Conservation (phyloP, 306 rosid genomes). For the Medicago arabica region DNA sequence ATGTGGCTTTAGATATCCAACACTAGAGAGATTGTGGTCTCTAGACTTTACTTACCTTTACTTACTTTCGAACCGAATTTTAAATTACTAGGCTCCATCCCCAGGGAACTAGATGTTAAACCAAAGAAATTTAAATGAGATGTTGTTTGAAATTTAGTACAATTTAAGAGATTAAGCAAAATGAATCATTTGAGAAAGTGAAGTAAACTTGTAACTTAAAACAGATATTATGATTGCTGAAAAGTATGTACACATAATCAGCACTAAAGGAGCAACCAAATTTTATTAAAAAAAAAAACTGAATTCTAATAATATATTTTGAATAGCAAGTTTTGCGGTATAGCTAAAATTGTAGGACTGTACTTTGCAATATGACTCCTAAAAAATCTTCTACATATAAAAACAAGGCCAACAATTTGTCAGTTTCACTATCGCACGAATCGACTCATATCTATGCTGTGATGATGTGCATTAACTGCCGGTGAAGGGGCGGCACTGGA, state of each 20-base stretch:
- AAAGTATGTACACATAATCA: background rate
- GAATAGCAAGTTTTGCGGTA: background rate
- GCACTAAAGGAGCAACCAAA: background rate
- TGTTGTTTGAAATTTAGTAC: background rate
- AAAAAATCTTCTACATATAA: background rate
- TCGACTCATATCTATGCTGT: slow-evolving; percentile 3
- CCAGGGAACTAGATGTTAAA: too few relatives aligned
- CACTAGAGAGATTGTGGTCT: too few relatives aligned
- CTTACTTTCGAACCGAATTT: too few relatives aligned
- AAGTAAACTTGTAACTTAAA: background rate
- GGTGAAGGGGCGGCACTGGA: slow-evolving; percentile 44
- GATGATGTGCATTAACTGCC: slow-evolving; percentile 1
- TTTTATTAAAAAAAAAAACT: background rate
- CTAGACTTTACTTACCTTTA: too few relatives aligned
- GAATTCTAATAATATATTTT: background rate
- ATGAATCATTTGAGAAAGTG: background rate
- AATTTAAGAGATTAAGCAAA: background rate
- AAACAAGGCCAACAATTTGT: too few relatives aligned
- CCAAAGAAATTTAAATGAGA: too few relatives aligned
- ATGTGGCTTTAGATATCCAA: too few relatives aligned
- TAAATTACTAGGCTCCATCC: too few relatives aligned
- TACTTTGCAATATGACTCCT: background rate
- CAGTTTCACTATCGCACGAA: slow-evolving; percentile 7
- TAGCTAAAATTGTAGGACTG: background rate
- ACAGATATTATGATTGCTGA: background rate